Conservation (phyloP, 2,329 filamentous ascomycete genomes). For the Colletotrichum salicis region DNA sequence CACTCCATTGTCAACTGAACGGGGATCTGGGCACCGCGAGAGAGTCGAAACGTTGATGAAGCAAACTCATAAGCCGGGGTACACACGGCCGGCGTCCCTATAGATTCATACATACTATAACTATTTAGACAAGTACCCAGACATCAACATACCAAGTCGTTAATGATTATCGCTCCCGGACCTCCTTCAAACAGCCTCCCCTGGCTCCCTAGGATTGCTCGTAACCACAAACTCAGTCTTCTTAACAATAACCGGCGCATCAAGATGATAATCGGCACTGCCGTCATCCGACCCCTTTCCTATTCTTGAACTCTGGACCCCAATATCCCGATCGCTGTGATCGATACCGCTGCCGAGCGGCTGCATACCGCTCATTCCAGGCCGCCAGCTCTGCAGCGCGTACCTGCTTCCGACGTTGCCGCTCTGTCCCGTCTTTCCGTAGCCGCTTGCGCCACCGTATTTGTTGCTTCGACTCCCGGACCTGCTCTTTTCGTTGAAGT, state of each 20-base stretch:
- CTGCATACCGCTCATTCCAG: conserved; percentile 39
- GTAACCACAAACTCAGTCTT: conserved; percentile 35
- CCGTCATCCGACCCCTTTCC: conserved; percentile 18
- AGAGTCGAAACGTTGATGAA: not conserved
- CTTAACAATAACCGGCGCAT: conserved; percentile 21
- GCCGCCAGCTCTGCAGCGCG: conserved; percentile 42
- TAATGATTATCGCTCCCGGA: not conserved
- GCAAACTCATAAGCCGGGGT: not conserved
- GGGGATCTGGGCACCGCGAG: fast-evolving
- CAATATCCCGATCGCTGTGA: conserved; percentile 15
- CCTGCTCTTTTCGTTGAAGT: conserved; percentile 45
- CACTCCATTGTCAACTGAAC: not conserved
- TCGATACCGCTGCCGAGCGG: conserved; percentile 36
- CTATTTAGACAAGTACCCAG: not conserved
- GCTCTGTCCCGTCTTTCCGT: conserved; percentile 11
- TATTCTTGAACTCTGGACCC: conserved; percentile 2
- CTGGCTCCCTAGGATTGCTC: conserved; percentile 16
- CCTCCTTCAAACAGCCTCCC: conserved; percentile 5
- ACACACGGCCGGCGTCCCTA: not conserved
- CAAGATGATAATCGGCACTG: conserved; percentile 26
- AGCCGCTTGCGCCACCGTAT: conserved; percentile 37
- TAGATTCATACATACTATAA: not conserved
- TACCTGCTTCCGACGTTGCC: conserved; percentile 36
- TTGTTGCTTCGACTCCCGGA: conserved; percentile 30
- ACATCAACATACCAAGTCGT: not conserved